phyloP scores from a whole-genome alignment of 495 filamentous ascomycete species.

The Trichoderma asperelloides region DNA sequence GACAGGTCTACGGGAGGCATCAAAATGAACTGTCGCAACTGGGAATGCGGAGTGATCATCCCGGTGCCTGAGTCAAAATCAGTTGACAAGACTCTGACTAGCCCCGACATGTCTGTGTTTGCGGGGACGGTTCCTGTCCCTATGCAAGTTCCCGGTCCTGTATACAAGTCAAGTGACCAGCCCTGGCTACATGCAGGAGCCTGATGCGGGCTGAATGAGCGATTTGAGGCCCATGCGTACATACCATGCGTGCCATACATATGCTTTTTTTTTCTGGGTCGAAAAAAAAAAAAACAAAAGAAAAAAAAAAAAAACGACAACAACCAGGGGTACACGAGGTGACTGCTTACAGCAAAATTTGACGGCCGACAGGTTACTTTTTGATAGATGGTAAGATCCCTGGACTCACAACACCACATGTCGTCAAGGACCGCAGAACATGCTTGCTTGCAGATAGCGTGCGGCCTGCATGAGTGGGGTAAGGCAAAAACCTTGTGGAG shows the following conservation, averaged over 20 bases:
- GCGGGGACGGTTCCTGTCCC: conserved; percentile 9
- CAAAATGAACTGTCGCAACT: conserved; percentile 82
- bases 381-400: neutral
- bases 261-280: neutral
- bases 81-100: neutral
- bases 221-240: neutral
- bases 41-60: conserved; percentile 89
- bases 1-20: conserved; percentile 52
- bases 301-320: too few relatives aligned
- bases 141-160: conserved; percentile 19
- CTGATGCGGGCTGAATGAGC: conserved; percentile 11
- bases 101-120: conserved; percentile 10
- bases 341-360: neutral
- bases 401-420: neutral
- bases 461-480: conserved; percentile 3
- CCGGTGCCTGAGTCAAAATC: conserved; percentile 26
- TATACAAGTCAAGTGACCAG: conserved; percentile 18
- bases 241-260: neutral
- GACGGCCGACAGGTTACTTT: neutral
- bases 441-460: conserved; percentile 7
- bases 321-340: neutral
- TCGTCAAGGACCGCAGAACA: neutral
- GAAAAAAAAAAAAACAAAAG: too few relatives aligned
- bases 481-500: neutral
- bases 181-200: conserved; percentile 24